Percentiles rank a stretch among this genome's conserved stretches.
phyloP scores from a whole-genome alignment of 331 rosid genomes.

The Malus hybrid region DNA sequence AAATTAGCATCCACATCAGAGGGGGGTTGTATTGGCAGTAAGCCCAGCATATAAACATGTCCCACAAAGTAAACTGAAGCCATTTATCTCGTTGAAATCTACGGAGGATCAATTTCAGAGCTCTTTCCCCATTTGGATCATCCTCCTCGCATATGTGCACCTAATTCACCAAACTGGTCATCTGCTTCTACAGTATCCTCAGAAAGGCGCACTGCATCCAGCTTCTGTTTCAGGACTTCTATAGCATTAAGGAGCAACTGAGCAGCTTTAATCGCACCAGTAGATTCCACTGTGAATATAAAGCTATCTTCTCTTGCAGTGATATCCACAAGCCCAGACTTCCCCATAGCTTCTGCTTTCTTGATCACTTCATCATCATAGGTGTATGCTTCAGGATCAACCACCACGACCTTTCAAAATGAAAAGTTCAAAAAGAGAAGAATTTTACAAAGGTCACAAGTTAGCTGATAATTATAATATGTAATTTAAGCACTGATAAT shows the following conservation, averaged over 20 bases:
- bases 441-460: not conserved
- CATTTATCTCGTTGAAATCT: conserved; percentile 12
- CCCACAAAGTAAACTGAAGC: not conserved
- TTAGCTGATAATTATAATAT: not conserved
- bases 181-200: conserved; percentile 88
- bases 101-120: not conserved
- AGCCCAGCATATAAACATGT: conserved; percentile 11
- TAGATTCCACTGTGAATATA: conserved; percentile 86
- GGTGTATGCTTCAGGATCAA: conserved; percentile 78
- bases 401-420: conserved; percentile 47
- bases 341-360: conserved; percentile 97
- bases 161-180: conserved; percentile 93
- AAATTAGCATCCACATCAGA: conserved; percentile 12
- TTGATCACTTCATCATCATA: conserved; percentile 91
- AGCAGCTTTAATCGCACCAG: conserved; percentile 69
- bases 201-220: conserved; percentile 87
- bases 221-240: conserved; percentile 82
- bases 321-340: conserved; percentile 84
- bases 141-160: conserved; percentile 97
- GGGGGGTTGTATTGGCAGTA: not conserved
- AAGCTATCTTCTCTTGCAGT: conserved; percentile 80
- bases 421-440: not conserved
- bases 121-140: conserved; percentile 26
- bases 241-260: conserved; percentile 81
- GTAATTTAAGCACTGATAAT: not conserved